A percentile compares a stretch with the other conserved stretches of the same genome.
phyloP scores from a whole-genome alignment of 352 stramenopile species.

The Aphanomyces invadans region DNA sequence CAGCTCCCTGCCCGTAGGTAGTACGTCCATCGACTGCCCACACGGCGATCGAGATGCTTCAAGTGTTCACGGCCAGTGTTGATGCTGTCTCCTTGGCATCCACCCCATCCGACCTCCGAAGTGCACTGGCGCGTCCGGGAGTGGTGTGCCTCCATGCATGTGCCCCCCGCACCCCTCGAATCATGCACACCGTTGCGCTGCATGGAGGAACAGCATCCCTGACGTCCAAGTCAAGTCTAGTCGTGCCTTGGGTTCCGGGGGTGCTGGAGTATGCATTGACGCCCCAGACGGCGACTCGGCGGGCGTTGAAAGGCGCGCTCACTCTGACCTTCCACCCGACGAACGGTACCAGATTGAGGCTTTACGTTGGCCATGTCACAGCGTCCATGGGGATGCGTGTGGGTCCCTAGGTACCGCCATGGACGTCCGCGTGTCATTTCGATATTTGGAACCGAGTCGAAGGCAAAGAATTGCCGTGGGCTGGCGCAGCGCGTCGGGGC shows the following conservation, averaged over 20 bases:
- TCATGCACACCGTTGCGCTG: background rate
- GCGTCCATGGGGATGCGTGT: too few relatives aligned
- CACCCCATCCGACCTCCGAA: background rate
- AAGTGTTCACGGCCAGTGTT: background rate
- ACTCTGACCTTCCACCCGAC: background rate
- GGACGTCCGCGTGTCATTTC: background rate
- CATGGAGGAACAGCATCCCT: background rate
- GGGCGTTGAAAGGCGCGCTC: constrained; percentile 4
- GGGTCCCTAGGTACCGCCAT: background rate
- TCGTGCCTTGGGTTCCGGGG: constrained; percentile 4
- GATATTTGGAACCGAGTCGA: background rate
- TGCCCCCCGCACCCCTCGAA: too few relatives aligned
- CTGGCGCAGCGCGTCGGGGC: background rate
- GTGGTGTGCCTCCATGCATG: background rate
- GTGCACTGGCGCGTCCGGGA: background rate
- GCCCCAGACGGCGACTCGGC: background rate
- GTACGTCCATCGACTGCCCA: too few relatives aligned
- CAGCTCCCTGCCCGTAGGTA: background rate
- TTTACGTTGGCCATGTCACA: too few relatives aligned
- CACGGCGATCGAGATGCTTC: background rate
- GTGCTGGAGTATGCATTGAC: constrained; percentile 5
- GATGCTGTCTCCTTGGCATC: background rate
- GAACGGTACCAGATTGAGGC: too few relatives aligned
- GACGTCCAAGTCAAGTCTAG: background rate
- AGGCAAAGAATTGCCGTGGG: background rate